Evolutionary conservation across 2,329 filamentous ascomycete species (phyloP).

Genomic region (Diplocarpon rosae): DNA sequence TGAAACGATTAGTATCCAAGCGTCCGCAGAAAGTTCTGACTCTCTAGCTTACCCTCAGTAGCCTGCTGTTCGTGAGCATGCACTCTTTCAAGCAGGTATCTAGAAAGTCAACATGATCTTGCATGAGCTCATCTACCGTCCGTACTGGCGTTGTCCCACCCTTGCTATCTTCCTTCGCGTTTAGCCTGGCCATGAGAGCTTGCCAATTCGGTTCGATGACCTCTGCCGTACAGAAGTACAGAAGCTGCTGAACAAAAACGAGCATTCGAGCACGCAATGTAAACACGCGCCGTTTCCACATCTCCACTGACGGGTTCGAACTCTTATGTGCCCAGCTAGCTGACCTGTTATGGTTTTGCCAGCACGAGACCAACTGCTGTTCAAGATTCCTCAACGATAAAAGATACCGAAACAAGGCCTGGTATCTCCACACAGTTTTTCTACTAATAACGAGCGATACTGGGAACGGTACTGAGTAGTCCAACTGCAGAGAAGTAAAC

Average conservation of each 20-base stretch:
- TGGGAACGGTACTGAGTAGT: slow-evolving; percentile 90
- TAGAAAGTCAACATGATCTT: slow-evolving; percentile 95
- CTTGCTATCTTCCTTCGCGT: slow-evolving; percentile 42
- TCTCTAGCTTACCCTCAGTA: slow-evolving; percentile 57
- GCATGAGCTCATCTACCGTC: slow-evolving; percentile 96
- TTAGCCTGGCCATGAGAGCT: slow-evolving; percentile 78
- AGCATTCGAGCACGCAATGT: slow-evolving; percentile 89
- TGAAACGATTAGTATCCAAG: not conserved
- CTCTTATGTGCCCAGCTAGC: slow-evolving; percentile 75
- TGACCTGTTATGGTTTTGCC: slow-evolving; percentile 79
- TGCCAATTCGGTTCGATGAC: slow-evolving; percentile 98
- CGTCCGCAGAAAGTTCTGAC: not conserved
- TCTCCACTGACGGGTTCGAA: slow-evolving; percentile 61
- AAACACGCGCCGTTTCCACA: slow-evolving; percentile 90
- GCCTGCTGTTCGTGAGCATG: slow-evolving; percentile 95
- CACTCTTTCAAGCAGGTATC: slow-evolving; percentile 98
- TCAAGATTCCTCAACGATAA: slow-evolving; percentile 84
- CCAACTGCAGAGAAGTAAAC: slow-evolving; percentile 85
- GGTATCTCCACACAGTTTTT: slow-evolving; percentile 94
- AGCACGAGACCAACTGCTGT: slow-evolving; percentile 72
- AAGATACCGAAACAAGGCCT: slow-evolving; percentile 89
- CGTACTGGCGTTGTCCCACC: slow-evolving; percentile 35
- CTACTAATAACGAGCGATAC: slow-evolving; percentile 90
- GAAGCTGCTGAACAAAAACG: slow-evolving; percentile 89
- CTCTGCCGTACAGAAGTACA: slow-evolving; percentile 94